Evolutionary conservation across 305 asterid species (phyloP), one percentile per base, ranked within the genome.

Genomic region (Salvia sclarea): DNA sequence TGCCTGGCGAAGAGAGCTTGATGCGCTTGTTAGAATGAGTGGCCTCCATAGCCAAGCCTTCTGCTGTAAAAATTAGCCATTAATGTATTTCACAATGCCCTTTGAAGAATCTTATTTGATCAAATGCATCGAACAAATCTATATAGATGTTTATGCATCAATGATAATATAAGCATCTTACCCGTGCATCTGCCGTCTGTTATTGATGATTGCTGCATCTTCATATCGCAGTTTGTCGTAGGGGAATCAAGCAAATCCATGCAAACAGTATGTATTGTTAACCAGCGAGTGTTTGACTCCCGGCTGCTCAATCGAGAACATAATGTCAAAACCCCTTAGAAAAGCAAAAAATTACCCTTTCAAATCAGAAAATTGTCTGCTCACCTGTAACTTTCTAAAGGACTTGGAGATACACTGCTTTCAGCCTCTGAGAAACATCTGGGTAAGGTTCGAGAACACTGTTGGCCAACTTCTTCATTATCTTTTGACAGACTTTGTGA

Each of bases 231-330:
- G 67, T 71, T 71, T 45, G 75, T 53, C n/a, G n/a, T n/a, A 0
- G 88, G 88, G 57, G 91, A 70, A 76, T 72, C 81, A 57, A 77
- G 67, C 58, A 81, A 64, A 69, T 79, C 91, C 76, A 81, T 70
- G 71, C 86, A 83, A 31, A 85, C 91, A 25, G 91, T 85, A 68
- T 85, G 88, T 55, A 83, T 83, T 44, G 86, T 79, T 70, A 71
- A 69, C 91, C 91, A 85, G 71, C 80, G 91, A 37, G 50, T 71
- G 62, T 76, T 75, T 72, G 73, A 61, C 35, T 65, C 65, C 78
- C 74, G 61, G 47, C 83, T 70, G 78, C 79, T 55, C 40, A 25
- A 72, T 69, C 48, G 61, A 40, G 44, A 43, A 72, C 7, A 63
- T 61, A 16, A 65, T 50, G 50, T 64, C 62, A 72, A 61, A 43